phyloP scores from a whole-genome alignment of 129 eudicot species.

The Pittosporum tobira region DNA sequence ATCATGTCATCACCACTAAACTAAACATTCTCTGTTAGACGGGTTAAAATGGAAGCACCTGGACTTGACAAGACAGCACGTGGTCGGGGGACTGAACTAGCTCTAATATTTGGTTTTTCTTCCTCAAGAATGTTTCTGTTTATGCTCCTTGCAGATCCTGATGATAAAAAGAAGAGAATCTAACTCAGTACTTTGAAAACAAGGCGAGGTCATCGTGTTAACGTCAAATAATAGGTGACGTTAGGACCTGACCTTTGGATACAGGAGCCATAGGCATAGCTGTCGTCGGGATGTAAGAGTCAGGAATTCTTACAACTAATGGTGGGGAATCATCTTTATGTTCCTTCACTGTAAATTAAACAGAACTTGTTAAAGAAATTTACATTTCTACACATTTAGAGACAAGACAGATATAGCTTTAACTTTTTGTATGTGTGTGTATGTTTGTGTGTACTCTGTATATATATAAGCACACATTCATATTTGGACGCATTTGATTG shows the following conservation, averaged over 20 bases:
- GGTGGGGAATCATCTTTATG: slow-evolving; percentile 29
- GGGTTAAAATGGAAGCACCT: slow-evolving; percentile 26
- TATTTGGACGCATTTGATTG: not conserved
- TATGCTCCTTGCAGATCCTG: slow-evolving; percentile 21
- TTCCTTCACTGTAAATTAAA: slow-evolving; percentile 17
- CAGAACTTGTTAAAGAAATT: not conserved
- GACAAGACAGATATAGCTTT: not conserved
- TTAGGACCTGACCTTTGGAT: slow-evolving; percentile 17
- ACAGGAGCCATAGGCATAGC: slow-evolving; percentile 9
- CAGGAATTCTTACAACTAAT: slow-evolving; percentile 32
- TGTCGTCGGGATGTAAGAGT: slow-evolving; percentile 22
- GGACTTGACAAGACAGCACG: slow-evolving; percentile 94
- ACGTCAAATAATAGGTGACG: not conserved
- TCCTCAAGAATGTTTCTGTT: slow-evolving; percentile 20
- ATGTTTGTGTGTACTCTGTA: not conserved
- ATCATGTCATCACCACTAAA: no score
- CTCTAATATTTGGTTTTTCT: slow-evolving; percentile 27
- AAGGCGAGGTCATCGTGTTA: not conserved
- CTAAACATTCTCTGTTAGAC: no score
- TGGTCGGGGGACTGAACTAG: slow-evolving; percentile 57
- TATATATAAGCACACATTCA: not conserved
- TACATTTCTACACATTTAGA: not conserved
- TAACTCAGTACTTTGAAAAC: not conserved
- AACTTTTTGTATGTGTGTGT: not conserved
- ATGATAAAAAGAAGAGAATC: slow-evolving; percentile 5